Evolutionary conservation across 441 rosid genomes (phyloP), one percentile per base, ranked within the genome.

Genomic region (Gossypium schwendimanii): DNA sequence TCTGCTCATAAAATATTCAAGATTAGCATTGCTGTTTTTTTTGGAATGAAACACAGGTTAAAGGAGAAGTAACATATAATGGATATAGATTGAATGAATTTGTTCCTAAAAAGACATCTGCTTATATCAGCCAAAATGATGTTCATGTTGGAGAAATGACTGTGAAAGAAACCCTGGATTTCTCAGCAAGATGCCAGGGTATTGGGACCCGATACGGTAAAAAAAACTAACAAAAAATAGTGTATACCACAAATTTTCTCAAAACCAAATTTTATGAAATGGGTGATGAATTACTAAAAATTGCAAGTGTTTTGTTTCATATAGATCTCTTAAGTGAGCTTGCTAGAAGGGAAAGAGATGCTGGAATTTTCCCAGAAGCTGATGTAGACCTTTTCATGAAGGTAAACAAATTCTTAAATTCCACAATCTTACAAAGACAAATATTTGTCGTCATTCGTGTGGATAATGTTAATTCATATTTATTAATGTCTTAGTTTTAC

Each of bases 301-400:
- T 15, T 21, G 53, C 17, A 24, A 24, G 14, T 59, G 4, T 11
- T 26, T 17, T 3, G 15, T 45, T 62, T 33, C 15, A 3, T 17
- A 47, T 41, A 88, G 93, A 88, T 18, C 85, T 88, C 57, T 33
- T 88, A 15, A 81, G 70, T 66, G 94, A 89, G 77, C 82, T 89
- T 58, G 86, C 85, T 4, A 83, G 81, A 24, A 84, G 94, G 47
- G 94, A 87, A 79, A 87, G 79, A 20, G 84, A 77, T 9, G 88
- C 90, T 2, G 91, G 91, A n/a, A 89, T 89, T 14, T 77, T 81
- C 9, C 93, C 93, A 0, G 91, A 89, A 70, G 87, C 90, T 9
- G 91, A 87, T 69, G 81, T 89, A 28, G 93, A 89, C 75, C 77
- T 87, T 45, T 89, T 87, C 85, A 89, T 87, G 93, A 89, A 89